These are phyloP conservation scores for Coemansia sp. DNA, from an alignment of 371 early-diverging fungal genomes.

Conservation along the genomic window DNA sequence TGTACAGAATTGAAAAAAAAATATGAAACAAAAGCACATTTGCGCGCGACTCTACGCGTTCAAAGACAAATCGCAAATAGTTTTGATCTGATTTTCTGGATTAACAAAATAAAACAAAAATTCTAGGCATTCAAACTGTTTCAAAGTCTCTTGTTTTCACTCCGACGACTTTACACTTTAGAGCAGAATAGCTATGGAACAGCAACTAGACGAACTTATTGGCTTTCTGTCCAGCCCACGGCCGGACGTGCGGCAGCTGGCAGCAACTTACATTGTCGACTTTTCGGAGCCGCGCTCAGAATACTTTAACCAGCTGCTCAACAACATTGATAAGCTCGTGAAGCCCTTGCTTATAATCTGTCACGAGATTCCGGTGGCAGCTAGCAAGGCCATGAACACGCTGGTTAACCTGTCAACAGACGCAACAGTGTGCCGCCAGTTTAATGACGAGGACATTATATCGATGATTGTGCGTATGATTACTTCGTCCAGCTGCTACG, in stretches of 20 bases:
- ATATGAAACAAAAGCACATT: not conserved
- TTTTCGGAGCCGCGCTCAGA: slow-evolving; percentile 67
- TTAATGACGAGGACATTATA: slow-evolving; percentile 69
- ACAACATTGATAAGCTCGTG: slow-evolving; percentile 60
- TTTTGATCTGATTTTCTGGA: not conserved
- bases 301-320: slow-evolving; percentile 61
- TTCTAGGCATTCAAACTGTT: not conserved
- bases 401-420: slow-evolving; percentile 84
- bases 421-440: slow-evolving; percentile 56
- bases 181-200: slow-evolving; percentile 41
- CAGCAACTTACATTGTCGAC: slow-evolving; percentile 73
- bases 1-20: not conserved
- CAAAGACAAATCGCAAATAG: not conserved
- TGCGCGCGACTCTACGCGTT: not conserved
- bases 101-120: too few relatives aligned
- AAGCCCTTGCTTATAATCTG: slow-evolving; percentile 67
- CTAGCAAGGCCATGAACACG: slow-evolving; percentile 78
- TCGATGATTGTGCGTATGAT: slow-evolving; percentile 65
- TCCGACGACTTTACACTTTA: not conserved
- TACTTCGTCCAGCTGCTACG: slow-evolving; percentile 33
- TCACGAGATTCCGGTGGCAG: slow-evolving; percentile 67
- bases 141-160: not conserved
- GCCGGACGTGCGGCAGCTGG: slow-evolving; percentile 65
- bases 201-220: slow-evolving; percentile 57
- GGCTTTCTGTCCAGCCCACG: slow-evolving; percentile 65